Base-by-base conservation (phyloP, 495 filamentous ascomycete genomes). In the Pyrenula aspistea region DNA sequence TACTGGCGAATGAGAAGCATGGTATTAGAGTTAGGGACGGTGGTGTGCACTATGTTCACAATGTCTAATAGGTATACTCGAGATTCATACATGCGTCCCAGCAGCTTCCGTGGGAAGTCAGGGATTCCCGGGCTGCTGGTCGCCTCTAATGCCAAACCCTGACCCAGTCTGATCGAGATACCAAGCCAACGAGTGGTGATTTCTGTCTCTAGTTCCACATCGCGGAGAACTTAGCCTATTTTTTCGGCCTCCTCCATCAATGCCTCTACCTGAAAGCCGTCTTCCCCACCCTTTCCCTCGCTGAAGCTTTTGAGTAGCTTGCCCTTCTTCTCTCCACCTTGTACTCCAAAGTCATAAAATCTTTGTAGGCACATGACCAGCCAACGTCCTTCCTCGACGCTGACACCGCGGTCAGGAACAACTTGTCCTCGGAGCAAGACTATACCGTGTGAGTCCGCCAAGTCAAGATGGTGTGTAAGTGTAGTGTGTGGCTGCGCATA, bases 311-410 rank as follows among this genome's bases (percentile, higher is more conserved):
- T 85, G 66, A 97, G 67, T 67, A 97, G 64, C 73, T 78, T 73
- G n/a, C 70, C 67, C 66, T 76, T 81, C 25, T 74, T 73, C 58
- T 56, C 59, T 55, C 60, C 70, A 3, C 76, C 81, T 65, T 78
- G 74, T 10, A 73, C 73, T 1, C 77, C 78, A 54, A 74, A 75
- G 12, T 85, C 89, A 66, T 97, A 98, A 68, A 97, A 98, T 69
- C 89, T 85, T 78, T 97, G 93, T 73, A 98, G 70, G 51, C 89
- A 88, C 78, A 95, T 88, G n/a, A 94, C 77, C 62, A 98, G 66
- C 89, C 87, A 96, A 67, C 80, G 81, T 23, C 86, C 90, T 65
- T 97, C 85, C 15, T 88, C 75, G 1, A 87, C 83, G 19, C 74
- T 84, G 12, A 96, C 82, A 1, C 93, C 92, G 10, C 83, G 67